phyloP scores from a whole-genome alignment of 176 grass and related monocot genomes.

The Alopecurus myosuroides region DNA sequence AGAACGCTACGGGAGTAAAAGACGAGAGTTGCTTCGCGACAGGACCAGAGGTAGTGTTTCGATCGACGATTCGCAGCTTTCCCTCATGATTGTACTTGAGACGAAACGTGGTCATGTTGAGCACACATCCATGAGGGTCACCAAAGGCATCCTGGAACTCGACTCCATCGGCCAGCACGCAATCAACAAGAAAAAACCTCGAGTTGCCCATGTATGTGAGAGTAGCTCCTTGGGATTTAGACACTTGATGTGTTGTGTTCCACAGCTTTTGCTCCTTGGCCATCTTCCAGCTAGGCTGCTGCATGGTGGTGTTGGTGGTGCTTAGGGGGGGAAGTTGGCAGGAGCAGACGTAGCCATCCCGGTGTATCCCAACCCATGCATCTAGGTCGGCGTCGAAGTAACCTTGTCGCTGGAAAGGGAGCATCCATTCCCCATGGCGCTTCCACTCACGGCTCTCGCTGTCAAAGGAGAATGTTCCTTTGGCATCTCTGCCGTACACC shows the following conservation, averaged over 20 bases:
- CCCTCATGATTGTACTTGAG: not conserved
- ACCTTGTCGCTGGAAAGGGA: not conserved
- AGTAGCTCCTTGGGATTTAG: not conserved
- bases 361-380: slow-evolving; percentile 12
- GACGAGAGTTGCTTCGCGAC: not conserved
- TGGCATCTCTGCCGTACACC: not conserved
- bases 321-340: not conserved
- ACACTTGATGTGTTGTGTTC: not conserved
- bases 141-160: not conserved
- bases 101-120: not conserved
- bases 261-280: not conserved
- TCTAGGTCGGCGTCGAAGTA: slow-evolving; percentile 5
- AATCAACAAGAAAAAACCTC: not conserved
- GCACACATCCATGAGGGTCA: not conserved
- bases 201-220: not conserved
- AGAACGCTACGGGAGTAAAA: not conserved
- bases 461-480: not conserved
- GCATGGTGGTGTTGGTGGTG: not conserved
- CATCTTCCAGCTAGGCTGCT: not conserved
- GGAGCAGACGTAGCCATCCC: not conserved
- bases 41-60: not conserved
- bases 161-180: not conserved
- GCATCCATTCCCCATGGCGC: not conserved
- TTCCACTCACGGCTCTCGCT: not conserved
- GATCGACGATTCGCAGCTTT: not conserved